These are phyloP conservation scores for Mikania micrantha DNA, from an alignment of 129 eudicot species.

Conservation along the genomic window DNA sequence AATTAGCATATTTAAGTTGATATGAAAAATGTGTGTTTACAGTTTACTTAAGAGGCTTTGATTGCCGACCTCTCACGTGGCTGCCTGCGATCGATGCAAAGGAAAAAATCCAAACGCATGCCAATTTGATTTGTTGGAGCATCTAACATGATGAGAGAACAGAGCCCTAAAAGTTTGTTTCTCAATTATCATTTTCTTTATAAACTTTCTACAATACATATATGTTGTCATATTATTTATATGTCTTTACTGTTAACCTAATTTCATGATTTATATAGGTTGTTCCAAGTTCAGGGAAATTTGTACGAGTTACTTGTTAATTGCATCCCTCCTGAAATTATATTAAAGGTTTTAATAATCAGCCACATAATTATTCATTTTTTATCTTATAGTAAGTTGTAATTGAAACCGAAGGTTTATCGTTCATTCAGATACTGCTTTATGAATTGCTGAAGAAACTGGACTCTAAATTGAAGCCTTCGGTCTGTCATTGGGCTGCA, in stretches of 20 bases:
- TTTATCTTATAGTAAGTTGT: background rate
- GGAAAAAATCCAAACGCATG: no score
- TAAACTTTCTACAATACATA: background rate
- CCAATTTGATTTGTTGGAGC: slow-evolving; percentile 73
- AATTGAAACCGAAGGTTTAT: slow-evolving; percentile 7
- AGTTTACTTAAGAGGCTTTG: no score
- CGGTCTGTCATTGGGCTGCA: slow-evolving; percentile 97
- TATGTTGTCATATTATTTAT: background rate
- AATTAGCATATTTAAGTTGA: no score
- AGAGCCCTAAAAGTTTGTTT: slow-evolving; percentile 81
- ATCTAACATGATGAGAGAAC: slow-evolving; percentile 88
- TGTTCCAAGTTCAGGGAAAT: slow-evolving; percentile 91
- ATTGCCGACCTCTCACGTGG: no score
- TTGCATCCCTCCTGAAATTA: slow-evolving; percentile 88
- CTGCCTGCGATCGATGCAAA: no score
- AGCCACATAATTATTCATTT: background rate
- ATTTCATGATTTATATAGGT: no score
- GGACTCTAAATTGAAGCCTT: slow-evolving; percentile 85
- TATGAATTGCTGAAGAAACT: slow-evolving; percentile 80
- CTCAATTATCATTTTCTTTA: background rate
- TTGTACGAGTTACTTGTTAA: slow-evolving; percentile 78
- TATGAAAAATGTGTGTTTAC: no score
- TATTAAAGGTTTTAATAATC: slow-evolving; percentile 53
- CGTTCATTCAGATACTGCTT: slow-evolving; percentile 71
- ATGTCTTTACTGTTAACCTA: background rate